Evolutionary conservation across 2,329 filamentous ascomycete species (phyloP), one percentile per base, ranked within the genome.

Genomic region (Tetracladium maxilliforme): DNA sequence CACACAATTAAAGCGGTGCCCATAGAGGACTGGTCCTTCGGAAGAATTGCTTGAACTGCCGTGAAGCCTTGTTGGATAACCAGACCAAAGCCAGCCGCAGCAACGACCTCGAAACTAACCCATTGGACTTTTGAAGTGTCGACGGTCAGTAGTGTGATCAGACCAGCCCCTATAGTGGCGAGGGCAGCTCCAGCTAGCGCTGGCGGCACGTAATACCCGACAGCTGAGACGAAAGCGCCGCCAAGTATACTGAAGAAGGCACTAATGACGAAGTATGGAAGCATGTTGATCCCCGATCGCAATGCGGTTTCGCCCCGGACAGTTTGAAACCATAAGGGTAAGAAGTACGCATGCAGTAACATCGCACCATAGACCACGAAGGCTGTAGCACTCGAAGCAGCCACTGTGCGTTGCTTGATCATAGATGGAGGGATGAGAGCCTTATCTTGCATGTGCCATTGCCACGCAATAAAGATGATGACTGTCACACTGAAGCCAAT

Each of bases 1-100:
- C 51, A 49, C n/a, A 59, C 44, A 7, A 59, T 47, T 5, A 45
- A 40, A 1, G 54, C 48, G 3, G 51, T 56, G 22, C 53, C 56
- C 11, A 57, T 47, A 1, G 55, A 43, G 4, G 59, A 37, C 23
- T 59, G 52, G 0, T 48, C 43, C 3, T 42, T 30, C 4, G 35
- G 37, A n/a, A 55, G 42, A 6, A 54, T 49, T 8, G 51, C 49
- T 32, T 54, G 51, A 10, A 49, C 47, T 3, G 52, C 50, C 7
- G 47, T 51, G 30, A 52, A 45, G 12, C 48, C 43, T 29, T 53
- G 48, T 27, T 55, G 51, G 31, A 54, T 48, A 9, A 44, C 44
- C 14, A 54, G 32, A 23, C 52, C 52, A 30, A 52, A 44, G 9
- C 52, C 52, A 6, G 43, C 35, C 25, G 45, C 45, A 12, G 43